Evolutionary conservation across 2,329 filamentous ascomycete genomes (phyloP).

Genomic region (Alternaria brassicae): DNA sequence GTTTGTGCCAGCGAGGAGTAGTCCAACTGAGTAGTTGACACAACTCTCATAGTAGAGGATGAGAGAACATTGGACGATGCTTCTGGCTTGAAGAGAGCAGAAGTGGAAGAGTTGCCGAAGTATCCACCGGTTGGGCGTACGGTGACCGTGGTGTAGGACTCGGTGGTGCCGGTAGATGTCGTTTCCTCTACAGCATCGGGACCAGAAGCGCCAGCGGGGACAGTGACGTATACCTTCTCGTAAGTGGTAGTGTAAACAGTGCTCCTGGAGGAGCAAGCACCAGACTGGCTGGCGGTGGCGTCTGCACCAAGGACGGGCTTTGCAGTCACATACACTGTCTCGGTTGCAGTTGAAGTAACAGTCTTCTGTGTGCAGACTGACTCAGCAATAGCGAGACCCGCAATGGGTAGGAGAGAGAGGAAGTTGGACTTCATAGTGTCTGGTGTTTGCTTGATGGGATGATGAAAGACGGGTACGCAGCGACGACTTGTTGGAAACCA

Average conservation of each 20-base stretch:
- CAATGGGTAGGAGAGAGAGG: constrained; percentile 35
- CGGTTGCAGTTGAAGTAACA: constrained; percentile 23
- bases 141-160: constrained; percentile 26
- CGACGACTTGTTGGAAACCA: constrained; percentile 11
- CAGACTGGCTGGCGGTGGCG: constrained; percentile 5
- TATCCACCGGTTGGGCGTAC: constrained; percentile 15
- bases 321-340: constrained; percentile 17
- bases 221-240: constrained; percentile 36
- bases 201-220: constrained; percentile 15
- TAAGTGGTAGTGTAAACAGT: constrained; percentile 28
- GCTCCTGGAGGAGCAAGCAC: constrained; percentile 9
- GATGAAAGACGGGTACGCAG: constrained; percentile 7
- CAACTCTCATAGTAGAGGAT: constrained; percentile 15
- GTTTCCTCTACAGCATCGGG: constrained; percentile 15
- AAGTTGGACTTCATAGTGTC: constrained; percentile 38
- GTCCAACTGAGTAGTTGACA: not conserved
- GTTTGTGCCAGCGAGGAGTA: not conserved
- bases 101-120: constrained; percentile 21
- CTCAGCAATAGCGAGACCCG: constrained; percentile 36
- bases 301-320: constrained; percentile 3
- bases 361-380: constrained; percentile 30
- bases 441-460: constrained; percentile 7
- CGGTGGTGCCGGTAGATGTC: constrained; percentile 22
- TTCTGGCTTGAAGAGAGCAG: constrained; percentile 5
- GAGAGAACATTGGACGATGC: not conserved